Evolutionary conservation across 352 stramenopile genomes (phyloP).

Genomic region (Pythium rishiriense): DNA sequence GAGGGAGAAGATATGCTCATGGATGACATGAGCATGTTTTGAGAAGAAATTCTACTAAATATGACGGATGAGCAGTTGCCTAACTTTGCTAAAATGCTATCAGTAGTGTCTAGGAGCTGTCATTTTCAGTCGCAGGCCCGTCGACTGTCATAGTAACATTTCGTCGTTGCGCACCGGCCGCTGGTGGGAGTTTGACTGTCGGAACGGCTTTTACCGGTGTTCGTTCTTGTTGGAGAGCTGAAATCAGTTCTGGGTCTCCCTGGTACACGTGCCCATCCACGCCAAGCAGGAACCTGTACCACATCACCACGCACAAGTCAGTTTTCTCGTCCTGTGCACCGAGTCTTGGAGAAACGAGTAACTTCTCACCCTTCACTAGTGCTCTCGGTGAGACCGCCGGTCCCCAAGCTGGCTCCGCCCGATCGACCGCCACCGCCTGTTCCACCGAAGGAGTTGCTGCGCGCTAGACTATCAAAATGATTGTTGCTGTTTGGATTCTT

Average conservation of each 20-base stretch:
- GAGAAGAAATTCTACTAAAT: conserved; percentile 22
- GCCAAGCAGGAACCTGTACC: conserved; percentile 66
- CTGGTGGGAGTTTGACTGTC: conserved; percentile 48
- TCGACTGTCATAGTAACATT: conserved; percentile 13
- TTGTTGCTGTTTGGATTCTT: conserved; percentile 47
- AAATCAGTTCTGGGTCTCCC: conserved; percentile 62
- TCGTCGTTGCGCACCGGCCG: conserved; percentile 32
- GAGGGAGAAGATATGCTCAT: conserved; percentile 82
- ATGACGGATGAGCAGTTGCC: conserved; percentile 12
- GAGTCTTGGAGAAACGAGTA: not conserved
- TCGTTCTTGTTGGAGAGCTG: conserved; percentile 45
- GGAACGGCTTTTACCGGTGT: conserved; percentile 39
- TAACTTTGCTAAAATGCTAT: conserved; percentile 4
- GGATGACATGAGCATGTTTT: conserved; percentile 88
- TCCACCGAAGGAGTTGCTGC: conserved; percentile 25
- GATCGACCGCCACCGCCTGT: conserved; percentile 1
- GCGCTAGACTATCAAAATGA: conserved; percentile 33
- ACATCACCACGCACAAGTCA: conserved; percentile 13
- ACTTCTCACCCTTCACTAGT: conserved; percentile 60
- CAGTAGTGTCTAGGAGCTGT: conserved; percentile 12
- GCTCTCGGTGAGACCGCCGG: conserved; percentile 33
- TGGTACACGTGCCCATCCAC: conserved; percentile 85
- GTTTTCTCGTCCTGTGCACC: not conserved
- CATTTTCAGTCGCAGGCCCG: conserved; percentile 8
- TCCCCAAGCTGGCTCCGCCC: not conserved